Evolutionary conservation across 1,284 basidiomycete species (phyloP).

Genomic region (Cryptococcus sp.): DNA sequence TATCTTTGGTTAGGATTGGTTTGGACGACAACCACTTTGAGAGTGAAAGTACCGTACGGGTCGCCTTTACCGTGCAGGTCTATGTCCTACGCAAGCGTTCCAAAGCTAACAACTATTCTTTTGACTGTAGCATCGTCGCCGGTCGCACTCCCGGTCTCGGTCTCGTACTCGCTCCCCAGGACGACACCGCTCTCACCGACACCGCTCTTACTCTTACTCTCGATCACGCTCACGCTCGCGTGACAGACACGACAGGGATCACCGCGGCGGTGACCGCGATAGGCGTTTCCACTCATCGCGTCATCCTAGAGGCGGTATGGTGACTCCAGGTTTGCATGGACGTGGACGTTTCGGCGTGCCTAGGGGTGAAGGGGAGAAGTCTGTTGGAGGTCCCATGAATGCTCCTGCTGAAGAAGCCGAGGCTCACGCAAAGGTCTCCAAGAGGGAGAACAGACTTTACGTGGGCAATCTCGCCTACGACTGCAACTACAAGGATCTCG

Average conservation of each 20-base stretch:
- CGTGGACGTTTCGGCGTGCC: conserved; percentile 1
- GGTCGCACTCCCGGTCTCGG: conserved; percentile 33
- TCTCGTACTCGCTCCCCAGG: conserved; percentile 54
- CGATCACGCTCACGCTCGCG: conserved; percentile 59
- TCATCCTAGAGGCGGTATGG: conserved; percentile 1
- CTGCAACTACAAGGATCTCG: conserved; percentile 94
- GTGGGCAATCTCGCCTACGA: conserved; percentile 98
- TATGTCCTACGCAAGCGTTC: background rate
- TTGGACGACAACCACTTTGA: too few relatives aligned
- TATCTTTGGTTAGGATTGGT: conserved; percentile 1
- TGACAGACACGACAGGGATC: conserved; percentile 24
- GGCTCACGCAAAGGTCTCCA: conserved; percentile 87
- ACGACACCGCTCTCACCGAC: conserved; percentile 60
- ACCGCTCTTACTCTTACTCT: conserved; percentile 62
- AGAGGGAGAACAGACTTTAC: conserved; percentile 96
- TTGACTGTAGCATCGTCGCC: conserved; percentile 19
- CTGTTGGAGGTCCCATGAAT: conserved; percentile 87
- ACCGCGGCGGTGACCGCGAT: conserved; percentile 24
- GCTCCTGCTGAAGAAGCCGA: conserved; percentile 82
- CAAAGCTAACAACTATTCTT: background rate
- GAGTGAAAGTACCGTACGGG: background rate
- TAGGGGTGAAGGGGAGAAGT: conserved; percentile 49
- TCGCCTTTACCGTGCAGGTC: conserved; percentile 6
- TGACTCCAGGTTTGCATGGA: background rate
- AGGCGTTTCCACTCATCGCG: conserved; percentile 9